A percentile compares a stretch with the other conserved stretches of the same genome.
Evolutionary conservation across 179 eudicot species (phyloP).

Genomic region (Corrigiola litoralis): DNA sequence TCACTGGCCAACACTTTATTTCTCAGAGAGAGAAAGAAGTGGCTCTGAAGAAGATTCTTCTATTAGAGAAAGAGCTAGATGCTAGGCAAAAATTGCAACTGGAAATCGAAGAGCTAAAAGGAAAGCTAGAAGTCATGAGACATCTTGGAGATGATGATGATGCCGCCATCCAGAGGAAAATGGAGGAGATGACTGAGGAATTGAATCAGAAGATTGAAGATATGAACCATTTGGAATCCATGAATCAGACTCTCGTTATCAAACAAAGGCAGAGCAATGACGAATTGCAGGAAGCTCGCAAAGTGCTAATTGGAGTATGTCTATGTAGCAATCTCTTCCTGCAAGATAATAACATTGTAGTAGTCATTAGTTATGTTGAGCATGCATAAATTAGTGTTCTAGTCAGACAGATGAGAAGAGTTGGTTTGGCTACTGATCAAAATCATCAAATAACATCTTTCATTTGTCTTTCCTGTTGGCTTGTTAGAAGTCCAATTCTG

Average conservation of each 20-base stretch:
- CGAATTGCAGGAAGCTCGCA: slow-evolving; percentile 79
- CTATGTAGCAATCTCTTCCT: not conserved
- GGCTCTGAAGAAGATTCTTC: slow-evolving; percentile 55
- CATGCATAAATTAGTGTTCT: not conserved
- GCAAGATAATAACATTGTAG: not conserved
- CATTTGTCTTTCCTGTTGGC: not conserved
- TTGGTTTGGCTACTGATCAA: not conserved
- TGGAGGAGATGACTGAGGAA: slow-evolving; percentile 43
- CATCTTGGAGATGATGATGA: slow-evolving; percentile 73
- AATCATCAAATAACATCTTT: not conserved
- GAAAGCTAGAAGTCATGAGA: slow-evolving; percentile 73
- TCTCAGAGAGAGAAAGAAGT: slow-evolving; percentile 87
- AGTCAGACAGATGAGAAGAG: not conserved
- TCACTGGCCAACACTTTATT: slow-evolving; percentile 1
- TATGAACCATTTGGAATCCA: slow-evolving; percentile 39
- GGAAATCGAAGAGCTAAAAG: slow-evolving; percentile 76
- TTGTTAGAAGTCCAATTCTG: too few relatives aligned
- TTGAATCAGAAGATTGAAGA: slow-evolving; percentile 50
- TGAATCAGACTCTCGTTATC: slow-evolving; percentile 47
- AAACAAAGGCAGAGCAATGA: slow-evolving; percentile 75
- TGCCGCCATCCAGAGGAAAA: slow-evolving; percentile 50
- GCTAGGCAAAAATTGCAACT: slow-evolving; percentile 65
- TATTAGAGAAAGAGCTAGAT: slow-evolving; percentile 61
- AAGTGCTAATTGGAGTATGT: slow-evolving; percentile 56
- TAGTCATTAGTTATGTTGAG: not conserved